phyloP scores from a whole-genome alignment of 768 basidiomycete species.

The Podaxis rugospora region DNA sequence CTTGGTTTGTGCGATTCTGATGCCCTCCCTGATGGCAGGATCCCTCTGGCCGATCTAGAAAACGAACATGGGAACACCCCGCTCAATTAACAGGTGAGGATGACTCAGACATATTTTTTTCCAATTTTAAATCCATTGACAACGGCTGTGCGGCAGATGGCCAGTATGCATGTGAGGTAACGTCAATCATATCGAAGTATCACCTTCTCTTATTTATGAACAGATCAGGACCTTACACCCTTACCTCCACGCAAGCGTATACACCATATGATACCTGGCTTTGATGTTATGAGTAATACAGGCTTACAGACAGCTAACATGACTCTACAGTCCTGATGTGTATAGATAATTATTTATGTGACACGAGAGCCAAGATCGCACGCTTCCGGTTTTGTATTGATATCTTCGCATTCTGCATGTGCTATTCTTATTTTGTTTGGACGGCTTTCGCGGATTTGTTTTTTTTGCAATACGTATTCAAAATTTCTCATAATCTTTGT shows the following conservation, averaged over 20 bases:
- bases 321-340: constrained; percentile 44
- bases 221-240: constrained; percentile 43
- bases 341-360: constrained; percentile 13
- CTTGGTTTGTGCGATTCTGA: neutral
- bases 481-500: neutral
- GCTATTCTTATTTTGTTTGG: constrained; percentile 11
- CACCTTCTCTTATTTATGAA: constrained; percentile 17
- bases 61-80: constrained; percentile 60
- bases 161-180: constrained; percentile 47
- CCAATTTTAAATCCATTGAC: constrained; percentile 7
- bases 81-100: constrained; percentile 37
- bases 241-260: constrained; percentile 60
- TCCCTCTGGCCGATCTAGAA: constrained; percentile 39
- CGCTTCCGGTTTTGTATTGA: constrained; percentile 17
- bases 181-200: constrained; percentile 17
- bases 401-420: constrained; percentile 14
- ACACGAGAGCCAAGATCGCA: constrained; percentile 6
- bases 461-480: neutral
- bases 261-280: constrained; percentile 61
- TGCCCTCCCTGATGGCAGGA: constrained; percentile 27
- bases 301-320: constrained; percentile 54
- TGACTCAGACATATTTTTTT: constrained; percentile 7
- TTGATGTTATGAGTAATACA: constrained; percentile 49
- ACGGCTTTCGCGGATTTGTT: constrained; percentile 2
- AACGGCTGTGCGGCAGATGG: constrained; percentile 24